Evolutionary conservation across 2,329 filamentous ascomycete species (phyloP), one percentile per base, ranked within the genome.

Genomic region (Rutstroemia sp.): DNA sequence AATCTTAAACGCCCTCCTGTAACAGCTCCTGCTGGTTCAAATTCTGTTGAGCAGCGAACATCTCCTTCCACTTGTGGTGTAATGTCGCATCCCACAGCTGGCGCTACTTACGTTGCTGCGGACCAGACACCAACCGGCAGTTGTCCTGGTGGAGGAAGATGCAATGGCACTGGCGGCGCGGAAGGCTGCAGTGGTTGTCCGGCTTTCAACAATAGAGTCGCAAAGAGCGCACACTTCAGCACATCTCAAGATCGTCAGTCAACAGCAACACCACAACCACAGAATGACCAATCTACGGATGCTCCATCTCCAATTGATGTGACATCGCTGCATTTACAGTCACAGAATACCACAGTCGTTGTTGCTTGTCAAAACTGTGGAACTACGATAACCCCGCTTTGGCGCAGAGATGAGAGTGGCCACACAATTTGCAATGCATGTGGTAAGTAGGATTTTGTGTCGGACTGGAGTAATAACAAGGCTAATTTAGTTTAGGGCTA

Each of bases 371-470:
- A 97, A 69, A 99, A 99, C 67, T 99, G 94, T 71, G 89, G 87
- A 30, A 99, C 94, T 12, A 97, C 94, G 0, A 92, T 97, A 55
- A 99, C 94, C 44, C 94, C 94, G 14, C 77, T 99, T 14, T 99
- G 94, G 94, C 82, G 94, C 68, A 82, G 94, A 66, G 94, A 97
- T 69, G 92, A 96, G 71, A 86, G 86, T 64, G 94, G 94, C 1
- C 92, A 96, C 73, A 95, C 92, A 5, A 99, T 99, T 61, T 99
- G 94, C 76, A 99, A 99, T 72, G 94, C 94, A 51, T 99, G 94
- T 75, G 94, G 91, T 95, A 80, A 70, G 86, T 80, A 25, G 38
- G 42, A 39, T 19, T 58, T 17, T n/a, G 51, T 25, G 17, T 42
- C 38, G 37, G 47, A 42, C 25, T 50, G 14, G 21, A 12, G 41